Evolutionary conservation across 2,329 filamentous ascomycete species (phyloP).

Genomic region (Thelonectria discophora): DNA sequence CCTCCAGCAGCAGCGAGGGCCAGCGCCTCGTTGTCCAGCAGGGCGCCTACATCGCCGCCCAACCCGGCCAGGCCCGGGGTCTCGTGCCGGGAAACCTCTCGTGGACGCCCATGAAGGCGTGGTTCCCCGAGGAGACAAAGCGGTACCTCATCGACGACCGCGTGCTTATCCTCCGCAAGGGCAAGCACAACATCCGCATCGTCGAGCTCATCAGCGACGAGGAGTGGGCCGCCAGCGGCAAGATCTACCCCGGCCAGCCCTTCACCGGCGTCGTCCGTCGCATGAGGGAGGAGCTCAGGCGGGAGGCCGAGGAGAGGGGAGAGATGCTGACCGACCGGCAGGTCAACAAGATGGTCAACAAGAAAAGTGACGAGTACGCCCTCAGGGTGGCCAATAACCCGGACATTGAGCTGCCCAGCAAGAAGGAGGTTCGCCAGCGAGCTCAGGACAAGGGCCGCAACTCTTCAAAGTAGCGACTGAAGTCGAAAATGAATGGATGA

Average conservation of each 20-base stretch:
- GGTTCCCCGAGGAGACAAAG: conserved; percentile 64
- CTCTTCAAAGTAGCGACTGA: conserved; percentile 9
- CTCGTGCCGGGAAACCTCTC: conserved; percentile 61
- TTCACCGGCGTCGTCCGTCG: conserved; percentile 58
- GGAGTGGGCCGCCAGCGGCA: conserved; percentile 59
- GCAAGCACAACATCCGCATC: conserved; percentile 70
- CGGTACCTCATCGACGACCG: conserved; percentile 69
- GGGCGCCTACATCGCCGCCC: conserved; percentile 69
- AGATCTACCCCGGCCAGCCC: conserved; percentile 63
- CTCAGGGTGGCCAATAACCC: conserved; percentile 52
- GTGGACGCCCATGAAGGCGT: conserved; percentile 70
- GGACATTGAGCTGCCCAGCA: conserved; percentile 52
- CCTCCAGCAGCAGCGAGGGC: conserved; percentile 63
- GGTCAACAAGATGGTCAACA: conserved; percentile 36
- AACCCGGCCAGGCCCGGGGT: conserved; percentile 54
- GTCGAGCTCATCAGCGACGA: conserved; percentile 67
- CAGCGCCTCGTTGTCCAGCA: conserved; percentile 63
- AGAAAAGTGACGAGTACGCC: conserved; percentile 34
- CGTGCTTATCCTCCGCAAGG: conserved; percentile 68
- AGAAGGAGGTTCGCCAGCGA: conserved; percentile 45
- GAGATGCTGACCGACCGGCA: conserved; percentile 42
- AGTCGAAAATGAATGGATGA: not conserved
- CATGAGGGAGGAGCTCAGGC: conserved; percentile 50
- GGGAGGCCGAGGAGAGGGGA: conserved; percentile 47
- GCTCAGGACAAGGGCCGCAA: conserved; percentile 27